Base-by-base conservation (phyloP, 2,329 filamentous ascomycete species). In the Massarina eburnea region DNA sequence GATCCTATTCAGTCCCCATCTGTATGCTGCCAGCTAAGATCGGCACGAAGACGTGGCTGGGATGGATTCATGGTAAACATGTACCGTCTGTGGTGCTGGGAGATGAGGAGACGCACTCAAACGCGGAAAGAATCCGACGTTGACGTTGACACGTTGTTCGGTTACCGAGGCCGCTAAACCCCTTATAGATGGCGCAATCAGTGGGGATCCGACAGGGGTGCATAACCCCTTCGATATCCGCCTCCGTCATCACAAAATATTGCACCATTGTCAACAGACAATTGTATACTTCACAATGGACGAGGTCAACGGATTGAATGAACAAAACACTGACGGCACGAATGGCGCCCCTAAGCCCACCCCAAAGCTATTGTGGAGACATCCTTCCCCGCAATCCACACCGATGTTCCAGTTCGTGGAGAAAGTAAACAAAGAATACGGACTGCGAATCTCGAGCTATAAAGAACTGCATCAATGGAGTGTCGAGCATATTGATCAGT, bases 401-500 rank as follows among this genome's bases (percentile, higher is more conserved):
- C 80, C 80, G 45, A 88, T 92, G 77, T 84, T 80, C 74, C 76
- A 76, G 40, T 95, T 94, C 68, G 79, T 90, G 55, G 76, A 84
- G 57, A 75, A 76, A 41, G 77, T 95, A 54, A 89, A 86, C 69
- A 66, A 80, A 50, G 87, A 86, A 59, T 81, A 91, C 62, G 71
- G 74, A 9, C 69, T 90, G 45, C 66, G 75, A 18, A 75, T 94
- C 37, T 66, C 76, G 15, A 82, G 77, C 51, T 96, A 96, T 63
- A 73, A 84, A 17, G 82, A 82, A n/a, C 79, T 97, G 8, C 88
- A 92, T 73, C 74, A 80, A 65, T 97, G 92, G 92, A 96, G 90
- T 55, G 80, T 94, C 52, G 80, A 86, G 7, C 78, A 92, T 57
- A 79, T 90, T 7, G 79, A 83, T 19, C 74, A 79, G 1, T 95